Conservation (phyloP, 306 rosid species). For the Notholithocarpus densiflorus region DNA sequence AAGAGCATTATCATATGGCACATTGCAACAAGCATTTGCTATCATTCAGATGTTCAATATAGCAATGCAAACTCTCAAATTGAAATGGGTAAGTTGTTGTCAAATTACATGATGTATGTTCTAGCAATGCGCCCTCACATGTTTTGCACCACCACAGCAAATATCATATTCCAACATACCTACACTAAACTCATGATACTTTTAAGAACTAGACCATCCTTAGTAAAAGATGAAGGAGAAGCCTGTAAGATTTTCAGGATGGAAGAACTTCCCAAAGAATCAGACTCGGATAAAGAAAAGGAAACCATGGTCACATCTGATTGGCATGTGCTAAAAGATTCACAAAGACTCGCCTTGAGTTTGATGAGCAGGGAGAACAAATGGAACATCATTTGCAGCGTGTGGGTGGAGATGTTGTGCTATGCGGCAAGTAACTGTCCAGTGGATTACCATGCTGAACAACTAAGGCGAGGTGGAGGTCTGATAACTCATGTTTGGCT, state of each 20-base stretch:
- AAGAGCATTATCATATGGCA: conserved; percentile 66
- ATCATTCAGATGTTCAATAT: conserved; percentile 5
- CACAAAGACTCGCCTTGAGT: conserved; percentile 43
- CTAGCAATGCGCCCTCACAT: conserved; percentile 53
- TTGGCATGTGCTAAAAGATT: conserved; percentile 49
- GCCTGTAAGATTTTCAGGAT: conserved; percentile 31
- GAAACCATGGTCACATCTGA: conserved; percentile 54
- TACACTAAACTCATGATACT: conserved; percentile 27
- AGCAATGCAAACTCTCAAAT: conserved; percentile 1
- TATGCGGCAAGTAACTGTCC: conserved; percentile 60
- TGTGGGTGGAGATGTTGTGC: conserved; percentile 71
- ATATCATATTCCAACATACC: conserved; percentile 42
- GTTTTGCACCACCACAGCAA: conserved; percentile 43
- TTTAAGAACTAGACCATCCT: conserved; percentile 18
- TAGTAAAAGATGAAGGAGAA: conserved; percentile 35
- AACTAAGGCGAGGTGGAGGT: conserved; percentile 68
- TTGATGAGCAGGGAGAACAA: conserved; percentile 36
- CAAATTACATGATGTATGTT: conserved; percentile 70
- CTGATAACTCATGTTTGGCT: conserved; percentile 69
- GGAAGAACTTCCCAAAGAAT: conserved; percentile 23
- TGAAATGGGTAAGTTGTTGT: conserved; percentile 34
- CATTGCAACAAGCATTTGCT: conserved; percentile 65
- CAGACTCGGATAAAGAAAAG: conserved; percentile 4
- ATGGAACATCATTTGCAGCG: conserved; percentile 53
- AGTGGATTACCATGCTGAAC: conserved; percentile 54